Base-by-base conservation (phyloP, 768 basidiomycete genomes). In the Boletus rufocinnamomeus region DNA sequence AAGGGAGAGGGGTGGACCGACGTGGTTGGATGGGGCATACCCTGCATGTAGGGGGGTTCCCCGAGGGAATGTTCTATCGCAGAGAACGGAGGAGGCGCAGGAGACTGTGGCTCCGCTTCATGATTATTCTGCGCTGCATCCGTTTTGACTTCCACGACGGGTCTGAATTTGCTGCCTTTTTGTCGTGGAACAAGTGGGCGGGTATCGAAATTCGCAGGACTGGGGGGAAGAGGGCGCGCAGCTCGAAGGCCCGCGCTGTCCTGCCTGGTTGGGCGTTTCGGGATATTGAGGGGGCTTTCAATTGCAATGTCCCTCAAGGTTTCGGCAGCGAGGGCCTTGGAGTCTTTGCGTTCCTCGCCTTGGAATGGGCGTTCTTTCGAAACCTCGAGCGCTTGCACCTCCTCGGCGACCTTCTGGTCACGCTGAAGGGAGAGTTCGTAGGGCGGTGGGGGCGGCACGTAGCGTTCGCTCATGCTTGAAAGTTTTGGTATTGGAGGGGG, bases 321-420 rank as follows among this genome's bases (percentile, higher is more conserved):
- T 28, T 66, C 62, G 35, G 59, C 53, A n/a, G 51, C 34, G 47
- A 62, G 35, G 46, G 21, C 32, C 23, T 63, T 69, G 19, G 27
- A 23, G 37, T 64, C 62, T 9, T 59, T 63, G 51, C 57, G 48
- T 17, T 71, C 68, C 17, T 65, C 45, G 45, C 45, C 54, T n/a
- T 34, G 55, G 27, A 64, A 53, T 23, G 61, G 61, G 32, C 50
- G 14, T 4, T 23, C 28, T 21, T 66, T 67, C 23, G 62, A 51
- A 14, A 54, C 28, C 35, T 60, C 57, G 35, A 58, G 57, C 6
- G 35, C 48, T 37, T 65, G 67, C 2, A 52, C 23, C 23, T 60
- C 48, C 49, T 72, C 71, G 2, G 77, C 66, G 43, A 80, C 72
- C 71, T 86, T 88, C 49, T 74, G 79, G 67, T 88, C 84, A 48